Evolutionary conservation across 192 early-diverging fungal species (phyloP).

Genomic region (Entomortierella beljakovae): DNA sequence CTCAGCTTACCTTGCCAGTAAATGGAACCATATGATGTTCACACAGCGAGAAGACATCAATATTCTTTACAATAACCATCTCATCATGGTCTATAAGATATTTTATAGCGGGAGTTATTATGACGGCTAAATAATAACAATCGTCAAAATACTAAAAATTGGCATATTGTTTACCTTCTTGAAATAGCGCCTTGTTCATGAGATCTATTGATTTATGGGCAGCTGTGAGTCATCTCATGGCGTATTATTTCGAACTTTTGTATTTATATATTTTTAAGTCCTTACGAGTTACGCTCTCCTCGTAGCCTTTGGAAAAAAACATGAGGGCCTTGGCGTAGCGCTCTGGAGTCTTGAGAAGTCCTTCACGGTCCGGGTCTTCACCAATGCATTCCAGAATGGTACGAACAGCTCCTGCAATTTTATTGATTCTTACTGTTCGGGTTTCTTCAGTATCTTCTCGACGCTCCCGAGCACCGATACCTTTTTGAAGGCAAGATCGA

Average conservation of each 20-base stretch:
- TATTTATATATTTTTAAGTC: neutral
- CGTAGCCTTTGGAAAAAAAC: slow-evolving; percentile 99
- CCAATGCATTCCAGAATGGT: slow-evolving; percentile 95
- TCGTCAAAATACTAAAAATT: no score
- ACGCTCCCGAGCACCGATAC: slow-evolving; percentile 84
- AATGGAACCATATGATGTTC: slow-evolving; percentile 99
- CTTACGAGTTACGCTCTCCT: slow-evolving; percentile 83
- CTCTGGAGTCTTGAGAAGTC: slow-evolving; percentile 94
- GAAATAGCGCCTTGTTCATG: slow-evolving; percentile 53
- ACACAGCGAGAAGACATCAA: slow-evolving; percentile 96
- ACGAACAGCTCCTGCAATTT: slow-evolving; percentile 87
- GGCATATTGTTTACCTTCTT: slow-evolving; percentile 53
- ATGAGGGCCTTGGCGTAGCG: slow-evolving; percentile 97
- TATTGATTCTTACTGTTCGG: slow-evolving; percentile 73
- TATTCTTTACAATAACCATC: slow-evolving; percentile 99
- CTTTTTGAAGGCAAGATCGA: no score
- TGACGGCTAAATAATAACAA: no score
- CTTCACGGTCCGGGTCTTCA: slow-evolving; percentile 95
- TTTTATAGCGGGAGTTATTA: no score
- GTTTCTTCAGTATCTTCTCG: slow-evolving; percentile 85
- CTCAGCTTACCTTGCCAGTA: slow-evolving; percentile 82
- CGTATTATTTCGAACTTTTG: neutral
- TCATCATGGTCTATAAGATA: slow-evolving; percentile 87
- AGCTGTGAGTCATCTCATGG: neutral
- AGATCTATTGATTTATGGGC: slow-evolving; percentile 22